A percentile compares a stretch with the other conserved stretches of the same genome.
Conservation (phyloP, 176 grass and related monocot species). For the Rhynchospora pubera region DNA sequence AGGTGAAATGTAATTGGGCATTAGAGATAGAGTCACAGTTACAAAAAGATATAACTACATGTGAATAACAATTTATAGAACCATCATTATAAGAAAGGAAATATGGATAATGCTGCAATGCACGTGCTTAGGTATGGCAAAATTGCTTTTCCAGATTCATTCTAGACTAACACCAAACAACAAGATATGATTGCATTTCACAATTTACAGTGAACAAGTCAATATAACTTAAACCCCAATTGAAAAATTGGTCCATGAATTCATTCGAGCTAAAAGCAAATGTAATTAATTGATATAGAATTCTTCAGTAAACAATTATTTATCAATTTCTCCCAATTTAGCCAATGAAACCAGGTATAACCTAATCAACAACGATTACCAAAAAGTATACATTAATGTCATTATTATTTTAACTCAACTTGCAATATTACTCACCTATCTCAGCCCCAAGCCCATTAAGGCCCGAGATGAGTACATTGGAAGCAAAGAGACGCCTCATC, state of each 20-base stretch:
- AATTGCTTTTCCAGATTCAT: neutral
- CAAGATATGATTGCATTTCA: neutral
- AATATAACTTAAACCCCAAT: neutral
- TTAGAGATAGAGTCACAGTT: neutral
- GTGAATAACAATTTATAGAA: neutral
- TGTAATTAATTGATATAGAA: neutral
- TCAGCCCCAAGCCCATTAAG: slow-evolving; percentile 73
- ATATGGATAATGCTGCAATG: neutral
- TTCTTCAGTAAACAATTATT: neutral
- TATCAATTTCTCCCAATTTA: neutral
- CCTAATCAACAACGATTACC: neutral
- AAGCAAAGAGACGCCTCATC: slow-evolving; percentile 62
- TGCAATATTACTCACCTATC: slow-evolving; percentile 45
- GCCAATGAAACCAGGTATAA: slow-evolving; percentile 1
- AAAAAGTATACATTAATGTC: neutral
- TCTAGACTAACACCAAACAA: neutral
- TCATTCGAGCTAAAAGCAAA: neutral
- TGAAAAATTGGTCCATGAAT: neutral
- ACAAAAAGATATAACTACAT: neutral
- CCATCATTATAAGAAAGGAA: neutral
- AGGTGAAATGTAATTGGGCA: neutral
- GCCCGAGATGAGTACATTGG: slow-evolving; percentile 64
- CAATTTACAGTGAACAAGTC: neutral
- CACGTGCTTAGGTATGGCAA: neutral
- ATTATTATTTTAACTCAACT: neutral